Evolutionary conservation across 2,329 filamentous ascomycete genomes (phyloP).

Genomic region (Plenodomus tracheiphilus): DNA sequence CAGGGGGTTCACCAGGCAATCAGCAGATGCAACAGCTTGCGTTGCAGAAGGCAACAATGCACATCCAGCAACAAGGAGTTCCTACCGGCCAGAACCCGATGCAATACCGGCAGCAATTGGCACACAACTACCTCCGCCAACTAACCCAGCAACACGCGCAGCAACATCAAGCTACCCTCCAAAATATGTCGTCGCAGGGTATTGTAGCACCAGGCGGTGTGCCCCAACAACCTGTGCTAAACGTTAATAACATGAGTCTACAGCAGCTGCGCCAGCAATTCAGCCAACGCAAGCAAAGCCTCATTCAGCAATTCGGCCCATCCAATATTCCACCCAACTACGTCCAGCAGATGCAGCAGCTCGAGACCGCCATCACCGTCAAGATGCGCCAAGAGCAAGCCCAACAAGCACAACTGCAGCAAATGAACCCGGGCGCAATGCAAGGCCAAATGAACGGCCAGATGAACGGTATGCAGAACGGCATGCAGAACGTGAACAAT

Average conservation of each 20-base stretch:
- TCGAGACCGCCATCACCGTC: constrained; percentile 32
- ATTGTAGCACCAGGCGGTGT: constrained; percentile 25
- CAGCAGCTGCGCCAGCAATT: constrained; percentile 32
- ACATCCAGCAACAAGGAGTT: constrained; percentile 38
- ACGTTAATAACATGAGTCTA: constrained; percentile 32
- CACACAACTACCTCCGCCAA: constrained; percentile 28
- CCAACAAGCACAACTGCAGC: constrained; percentile 22
- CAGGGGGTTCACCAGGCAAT: constrained; percentile 23
- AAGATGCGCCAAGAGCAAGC: constrained; percentile 23
- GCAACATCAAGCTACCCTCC: constrained; percentile 33
- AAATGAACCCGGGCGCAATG: constrained; percentile 14
- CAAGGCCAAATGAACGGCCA: constrained; percentile 30
- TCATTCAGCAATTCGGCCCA: constrained; percentile 27
- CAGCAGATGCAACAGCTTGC: constrained; percentile 32
- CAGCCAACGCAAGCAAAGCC: constrained; percentile 25
- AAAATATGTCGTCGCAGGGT: constrained; percentile 30
- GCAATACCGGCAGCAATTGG: constrained; percentile 31
- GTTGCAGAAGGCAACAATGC: constrained; percentile 37
- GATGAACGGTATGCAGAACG: constrained; percentile 26
- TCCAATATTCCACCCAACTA: constrained; percentile 31
- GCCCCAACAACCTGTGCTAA: constrained; percentile 25
- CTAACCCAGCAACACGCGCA: constrained; percentile 28
- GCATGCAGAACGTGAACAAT: constrained; percentile 20
- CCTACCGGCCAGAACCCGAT: constrained; percentile 33
- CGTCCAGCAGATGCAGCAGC: constrained; percentile 30